Evolutionary conservation across 1,284 basidiomycete species (phyloP).

Genomic region (Meira nashicola): DNA sequence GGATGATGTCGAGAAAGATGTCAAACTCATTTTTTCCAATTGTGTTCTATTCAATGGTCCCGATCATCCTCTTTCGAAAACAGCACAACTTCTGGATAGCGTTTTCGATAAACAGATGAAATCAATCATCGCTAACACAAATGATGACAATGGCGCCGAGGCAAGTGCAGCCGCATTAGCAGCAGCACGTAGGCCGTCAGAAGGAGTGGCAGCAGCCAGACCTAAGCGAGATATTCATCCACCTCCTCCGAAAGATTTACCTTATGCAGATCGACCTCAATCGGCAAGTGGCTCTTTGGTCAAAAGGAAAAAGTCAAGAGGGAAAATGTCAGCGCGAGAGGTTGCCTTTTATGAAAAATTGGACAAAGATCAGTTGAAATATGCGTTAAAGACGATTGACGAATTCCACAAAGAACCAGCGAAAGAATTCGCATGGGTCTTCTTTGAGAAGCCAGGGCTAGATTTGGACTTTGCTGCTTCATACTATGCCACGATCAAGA

Average conservation of each 20-base stretch:
- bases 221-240: constrained; percentile 97
- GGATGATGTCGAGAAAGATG: constrained; percentile 41
- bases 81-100: constrained; percentile 75
- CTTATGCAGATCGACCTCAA: constrained; percentile 66
- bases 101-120: constrained; percentile 78
- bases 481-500: constrained; percentile 80
- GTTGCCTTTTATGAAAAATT: constrained; percentile 64
- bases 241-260: constrained; percentile 83
- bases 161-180: constrained; percentile 57
- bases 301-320: constrained; percentile 22
- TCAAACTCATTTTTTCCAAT: constrained; percentile 72
- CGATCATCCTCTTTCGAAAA: constrained; percentile 72
- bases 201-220: constrained; percentile 61
- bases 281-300: constrained; percentile 16
- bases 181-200: constrained; percentile 59
- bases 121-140: constrained; percentile 22
- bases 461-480: constrained; percentile 74
- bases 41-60: constrained; percentile 83
- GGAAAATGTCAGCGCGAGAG: constrained; percentile 39
- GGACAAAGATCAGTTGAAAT: constrained; percentile 77
- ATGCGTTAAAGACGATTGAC: constrained; percentile 72
- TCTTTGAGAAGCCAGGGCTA: constrained; percentile 87
- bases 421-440: constrained; percentile 67
- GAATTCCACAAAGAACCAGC: constrained; percentile 72
- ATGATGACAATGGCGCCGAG: constrained; percentile 22